phyloP scores from a whole-genome alignment of 2,329 filamentous ascomycete genomes.

The Aureobasidium sp. region DNA sequence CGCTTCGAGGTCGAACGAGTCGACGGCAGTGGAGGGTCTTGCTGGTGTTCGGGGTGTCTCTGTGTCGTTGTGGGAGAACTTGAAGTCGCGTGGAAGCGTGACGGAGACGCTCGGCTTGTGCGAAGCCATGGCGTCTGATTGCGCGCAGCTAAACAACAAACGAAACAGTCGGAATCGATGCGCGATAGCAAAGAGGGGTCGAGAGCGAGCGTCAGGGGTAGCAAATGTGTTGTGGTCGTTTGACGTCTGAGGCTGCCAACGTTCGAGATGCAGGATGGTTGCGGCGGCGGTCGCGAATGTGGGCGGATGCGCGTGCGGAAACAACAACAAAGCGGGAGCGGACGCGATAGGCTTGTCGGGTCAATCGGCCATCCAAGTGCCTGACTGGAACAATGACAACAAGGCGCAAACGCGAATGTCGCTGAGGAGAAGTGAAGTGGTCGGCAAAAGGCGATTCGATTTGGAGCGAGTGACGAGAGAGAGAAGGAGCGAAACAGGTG shows the following conservation, averaged over 20 bases:
- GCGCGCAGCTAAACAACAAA: slow-evolving; percentile 6
- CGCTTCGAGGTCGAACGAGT: slow-evolving; percentile 23
- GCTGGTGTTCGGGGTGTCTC: slow-evolving; percentile 36
- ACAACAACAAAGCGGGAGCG: slow-evolving; percentile 9
- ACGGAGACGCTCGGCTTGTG: slow-evolving; percentile 27
- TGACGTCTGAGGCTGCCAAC: slow-evolving; percentile 3
- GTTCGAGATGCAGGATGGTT: slow-evolving; percentile 5
- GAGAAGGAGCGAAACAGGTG: not conserved
- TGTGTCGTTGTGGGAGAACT: slow-evolving; percentile 40
- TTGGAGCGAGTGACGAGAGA: not conserved
- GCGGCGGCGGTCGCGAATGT: not conserved
- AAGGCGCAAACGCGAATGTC: not conserved
- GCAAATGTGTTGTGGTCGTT: not conserved
- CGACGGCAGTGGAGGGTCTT: slow-evolving; percentile 13
- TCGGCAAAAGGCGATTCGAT: not conserved
- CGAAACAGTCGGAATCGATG: not conserved
- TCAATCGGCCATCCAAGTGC: slow-evolving; percentile 2
- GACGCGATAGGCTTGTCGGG: not conserved
- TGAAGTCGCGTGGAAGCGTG: slow-evolving; percentile 42
- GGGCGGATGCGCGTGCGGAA: slow-evolving; percentile 6
- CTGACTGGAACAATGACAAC: not conserved
- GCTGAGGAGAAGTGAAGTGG: not conserved
- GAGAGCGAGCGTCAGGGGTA: slow-evolving; percentile 6
- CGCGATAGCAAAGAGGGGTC: not conserved
- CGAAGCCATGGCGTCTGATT: slow-evolving; percentile 8